phyloP scores from a whole-genome alignment of 2,329 filamentous ascomycete species.

The Teratosphaeria epicoccoides region DNA sequence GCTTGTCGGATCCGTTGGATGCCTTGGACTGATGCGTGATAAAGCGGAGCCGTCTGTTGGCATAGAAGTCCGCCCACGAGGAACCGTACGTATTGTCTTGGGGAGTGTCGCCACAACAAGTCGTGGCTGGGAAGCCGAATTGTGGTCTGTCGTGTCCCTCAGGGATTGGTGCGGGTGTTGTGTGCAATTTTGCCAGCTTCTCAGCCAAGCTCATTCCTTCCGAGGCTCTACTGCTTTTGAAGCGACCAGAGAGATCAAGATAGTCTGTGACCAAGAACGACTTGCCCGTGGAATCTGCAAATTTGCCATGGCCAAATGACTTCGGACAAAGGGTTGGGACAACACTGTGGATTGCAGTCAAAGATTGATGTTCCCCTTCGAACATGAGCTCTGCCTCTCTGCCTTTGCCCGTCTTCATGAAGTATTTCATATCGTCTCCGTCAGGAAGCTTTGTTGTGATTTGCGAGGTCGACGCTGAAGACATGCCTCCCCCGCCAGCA shows the following conservation, averaged over 20 bases:
- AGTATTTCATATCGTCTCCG: slow-evolving; percentile 47
- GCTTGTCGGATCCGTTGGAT: slow-evolving; percentile 54
- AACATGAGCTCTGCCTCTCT: slow-evolving; percentile 58
- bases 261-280: slow-evolving; percentile 65
- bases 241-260: slow-evolving; percentile 46
- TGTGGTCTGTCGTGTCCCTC: slow-evolving; percentile 47
- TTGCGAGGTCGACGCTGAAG: slow-evolving; percentile 54
- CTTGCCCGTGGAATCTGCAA: slow-evolving; percentile 38
- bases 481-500: slow-evolving; percentile 57
- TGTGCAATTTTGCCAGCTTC: slow-evolving; percentile 71
- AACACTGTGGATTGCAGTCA: slow-evolving; percentile 65
- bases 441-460: slow-evolving; percentile 37
- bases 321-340: slow-evolving; percentile 68
- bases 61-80: slow-evolving; percentile 81
- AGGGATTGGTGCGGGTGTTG: slow-evolving; percentile 58
- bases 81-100: slow-evolving; percentile 66
- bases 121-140: slow-evolving; percentile 77
- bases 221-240: slow-evolving; percentile 21
- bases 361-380: slow-evolving; percentile 66
- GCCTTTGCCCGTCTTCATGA: slow-evolving; percentile 61
- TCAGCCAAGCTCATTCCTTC: slow-evolving; percentile 50
- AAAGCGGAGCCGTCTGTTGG: slow-evolving; percentile 58
- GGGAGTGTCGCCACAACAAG: slow-evolving; percentile 74
- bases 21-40: slow-evolving; percentile 50
- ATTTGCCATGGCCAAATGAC: slow-evolving; percentile 59